phyloP scores from a whole-genome alignment of 164 flowering plant genomes.

The Stephania yunnanensis region DNA sequence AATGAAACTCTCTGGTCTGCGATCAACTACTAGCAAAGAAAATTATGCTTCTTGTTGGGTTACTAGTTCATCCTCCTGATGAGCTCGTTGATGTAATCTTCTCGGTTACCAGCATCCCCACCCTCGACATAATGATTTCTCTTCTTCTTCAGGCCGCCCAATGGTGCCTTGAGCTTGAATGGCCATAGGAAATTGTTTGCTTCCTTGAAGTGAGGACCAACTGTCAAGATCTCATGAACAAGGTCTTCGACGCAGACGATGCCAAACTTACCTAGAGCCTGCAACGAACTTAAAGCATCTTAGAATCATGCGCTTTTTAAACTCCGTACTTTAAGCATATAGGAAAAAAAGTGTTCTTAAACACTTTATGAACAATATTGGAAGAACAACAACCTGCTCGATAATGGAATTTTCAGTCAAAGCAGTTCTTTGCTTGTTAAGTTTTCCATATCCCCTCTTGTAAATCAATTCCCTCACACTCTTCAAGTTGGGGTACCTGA shows the following conservation, averaged over 20 bases:
- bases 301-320: background rate
- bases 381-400: constrained; percentile 29
- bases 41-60: background rate
- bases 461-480: constrained; percentile 50
- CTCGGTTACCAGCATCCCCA: constrained; percentile 58
- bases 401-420: constrained; percentile 49
- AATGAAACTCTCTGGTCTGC: background rate
- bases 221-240: constrained; percentile 52
- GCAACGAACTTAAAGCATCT: background rate
- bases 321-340: background rate
- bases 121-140: constrained; percentile 57
- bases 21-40: background rate
- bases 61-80: constrained; percentile 32
- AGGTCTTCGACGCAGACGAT: constrained; percentile 48
- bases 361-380: background rate
- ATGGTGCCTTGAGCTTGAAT: constrained; percentile 46
- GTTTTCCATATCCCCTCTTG: constrained; percentile 52
- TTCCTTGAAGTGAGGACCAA: constrained; percentile 56
- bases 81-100: constrained; percentile 33
- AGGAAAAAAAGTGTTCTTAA: background rate
- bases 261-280: constrained; percentile 46
- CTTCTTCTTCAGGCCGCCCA: constrained; percentile 48
- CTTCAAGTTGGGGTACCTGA: constrained; percentile 54
- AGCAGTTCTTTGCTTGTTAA: constrained; percentile 42
- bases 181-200: constrained; percentile 64